Evolutionary conservation across 1,284 basidiomycete genomes (phyloP).

Genomic region (Ustilago lituana): DNA sequence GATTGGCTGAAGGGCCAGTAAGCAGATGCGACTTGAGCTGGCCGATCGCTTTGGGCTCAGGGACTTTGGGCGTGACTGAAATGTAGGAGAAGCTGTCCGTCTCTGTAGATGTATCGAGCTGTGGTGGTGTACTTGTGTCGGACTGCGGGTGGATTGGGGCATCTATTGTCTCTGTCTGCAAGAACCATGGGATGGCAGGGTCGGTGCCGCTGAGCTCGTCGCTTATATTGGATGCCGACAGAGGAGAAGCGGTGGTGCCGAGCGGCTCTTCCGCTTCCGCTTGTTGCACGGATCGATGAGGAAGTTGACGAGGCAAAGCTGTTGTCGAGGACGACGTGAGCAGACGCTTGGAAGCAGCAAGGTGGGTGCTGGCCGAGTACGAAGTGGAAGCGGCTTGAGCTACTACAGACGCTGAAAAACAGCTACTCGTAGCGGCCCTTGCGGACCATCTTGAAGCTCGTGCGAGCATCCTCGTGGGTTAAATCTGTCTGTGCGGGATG

Average conservation of each 20-base stretch:
- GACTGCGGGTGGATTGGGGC: constrained; percentile 9
- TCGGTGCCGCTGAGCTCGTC: constrained; percentile 49
- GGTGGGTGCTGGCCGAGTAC: no score
- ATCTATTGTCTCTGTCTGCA: constrained; percentile 53
- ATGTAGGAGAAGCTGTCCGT: constrained; percentile 37
- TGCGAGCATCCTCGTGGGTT: constrained; percentile 23
- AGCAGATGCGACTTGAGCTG: constrained; percentile 44
- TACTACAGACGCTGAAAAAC: constrained; percentile 3
- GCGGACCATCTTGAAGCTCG: constrained; percentile 25
- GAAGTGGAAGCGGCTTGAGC: constrained; percentile 14
- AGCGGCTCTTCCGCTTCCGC: background rate
- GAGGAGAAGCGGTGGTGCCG: background rate
- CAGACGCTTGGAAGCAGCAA: constrained; percentile 2
- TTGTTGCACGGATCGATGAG: constrained; percentile 3
- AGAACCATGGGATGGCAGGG: constrained; percentile 54
- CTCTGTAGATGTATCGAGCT: background rate
- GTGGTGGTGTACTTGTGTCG: background rate
- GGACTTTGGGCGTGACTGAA: constrained; percentile 20
- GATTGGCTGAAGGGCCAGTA: constrained; percentile 41
- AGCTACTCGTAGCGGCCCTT: constrained; percentile 4
- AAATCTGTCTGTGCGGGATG: no score
- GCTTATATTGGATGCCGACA: constrained; percentile 17
- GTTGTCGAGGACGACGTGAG: constrained; percentile 13
- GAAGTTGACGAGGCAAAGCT: constrained; percentile 24
- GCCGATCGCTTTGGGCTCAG: constrained; percentile 42